Percentiles rank a stretch among this genome's conserved stretches.
phyloP scores from a whole-genome alignment of 2,329 filamentous ascomycete species.

The Cryphonectria parasitica region DNA sequence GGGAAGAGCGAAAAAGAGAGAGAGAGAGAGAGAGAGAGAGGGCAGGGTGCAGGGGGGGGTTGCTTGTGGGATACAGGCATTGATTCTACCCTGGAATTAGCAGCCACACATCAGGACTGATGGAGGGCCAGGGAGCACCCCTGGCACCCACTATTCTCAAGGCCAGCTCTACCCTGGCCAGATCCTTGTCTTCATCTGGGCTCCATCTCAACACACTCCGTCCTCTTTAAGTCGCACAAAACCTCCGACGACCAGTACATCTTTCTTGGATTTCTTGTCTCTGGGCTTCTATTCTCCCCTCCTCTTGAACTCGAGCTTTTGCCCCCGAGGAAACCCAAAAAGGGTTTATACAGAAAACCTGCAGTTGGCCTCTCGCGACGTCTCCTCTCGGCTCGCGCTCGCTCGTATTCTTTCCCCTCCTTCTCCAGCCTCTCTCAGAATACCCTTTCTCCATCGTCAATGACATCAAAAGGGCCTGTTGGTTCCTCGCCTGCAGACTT shows the following conservation, averaged over 20 bases:
- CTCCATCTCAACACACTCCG: constrained; percentile 49
- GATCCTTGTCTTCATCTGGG: constrained; percentile 43
- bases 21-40: not conserved
- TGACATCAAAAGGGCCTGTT: constrained; percentile 26
- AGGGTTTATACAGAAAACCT: constrained; percentile 21
- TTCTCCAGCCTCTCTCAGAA: constrained; percentile 1
- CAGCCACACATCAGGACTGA: constrained; percentile 41
- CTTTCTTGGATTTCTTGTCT: constrained; percentile 28
- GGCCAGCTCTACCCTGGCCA: constrained; percentile 42
- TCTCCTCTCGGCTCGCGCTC: constrained; percentile 5
- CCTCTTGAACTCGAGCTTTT: constrained; percentile 35
- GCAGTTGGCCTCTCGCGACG: constrained; percentile 30
- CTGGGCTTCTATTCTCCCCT: constrained; percentile 30
- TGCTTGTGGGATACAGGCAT: constrained; percentile 38
- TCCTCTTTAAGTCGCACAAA: constrained; percentile 55
- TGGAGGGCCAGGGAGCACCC: constrained; percentile 40
- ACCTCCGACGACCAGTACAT: constrained; percentile 42
- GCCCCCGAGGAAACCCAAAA: constrained; percentile 9
- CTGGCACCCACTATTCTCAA: constrained; percentile 41
- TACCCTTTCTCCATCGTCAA: constrained; percentile 20
- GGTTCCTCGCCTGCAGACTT: constrained; percentile 47
- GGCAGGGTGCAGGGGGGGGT: constrained; percentile 23
- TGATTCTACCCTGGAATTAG: constrained; percentile 43
- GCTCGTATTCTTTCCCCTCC: not conserved
- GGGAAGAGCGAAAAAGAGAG: not conserved